Conservation (phyloP, 345 rosid species). For the Acer negundo region DNA sequence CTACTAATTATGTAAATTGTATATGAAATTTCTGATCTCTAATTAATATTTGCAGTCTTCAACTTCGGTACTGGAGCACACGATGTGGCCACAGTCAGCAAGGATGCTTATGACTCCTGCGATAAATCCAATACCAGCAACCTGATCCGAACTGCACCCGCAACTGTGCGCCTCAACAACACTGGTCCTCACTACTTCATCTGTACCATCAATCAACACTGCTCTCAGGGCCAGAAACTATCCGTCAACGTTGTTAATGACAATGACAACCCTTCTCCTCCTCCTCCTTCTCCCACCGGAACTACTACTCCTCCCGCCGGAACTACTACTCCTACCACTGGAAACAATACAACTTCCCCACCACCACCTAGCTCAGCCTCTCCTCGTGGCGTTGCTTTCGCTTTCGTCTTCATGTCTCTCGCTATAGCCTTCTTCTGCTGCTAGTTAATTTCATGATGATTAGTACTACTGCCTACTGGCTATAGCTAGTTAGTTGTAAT, state of each 20-base stretch:
- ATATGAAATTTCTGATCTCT: too few species aligned
- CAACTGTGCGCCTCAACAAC: constrained; percentile 28
- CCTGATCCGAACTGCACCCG: constrained; percentile 13
- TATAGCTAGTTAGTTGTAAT: too few species aligned
- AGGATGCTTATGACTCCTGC: constrained; percentile 31
- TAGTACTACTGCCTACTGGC: not conserved
- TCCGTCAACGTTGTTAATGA: constrained; percentile 18
- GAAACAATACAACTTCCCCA: not conserved
- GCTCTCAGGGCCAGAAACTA: constrained; percentile 34
- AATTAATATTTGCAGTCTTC: constrained; percentile 29
- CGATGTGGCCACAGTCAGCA: constrained; percentile 38
- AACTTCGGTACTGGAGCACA: constrained; percentile 28
- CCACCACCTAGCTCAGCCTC: constrained; percentile 23
- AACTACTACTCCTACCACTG: too few species aligned
- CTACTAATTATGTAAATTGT: too few species aligned
- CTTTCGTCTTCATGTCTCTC: not conserved
- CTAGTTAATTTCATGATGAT: constrained; percentile 8
- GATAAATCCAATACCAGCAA: constrained; percentile 18
- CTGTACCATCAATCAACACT: constrained; percentile 33
- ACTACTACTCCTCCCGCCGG: not conserved
- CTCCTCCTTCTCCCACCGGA: not conserved
- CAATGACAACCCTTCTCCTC: not conserved
- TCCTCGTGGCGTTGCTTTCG: constrained; percentile 16
- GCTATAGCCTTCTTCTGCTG: constrained; percentile 14
- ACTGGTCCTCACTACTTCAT: constrained; percentile 35